These are phyloP conservation scores for Epichloe typhina DNA, from an alignment of 2,329 filamentous ascomycete genomes.

Conservation along the genomic window DNA sequence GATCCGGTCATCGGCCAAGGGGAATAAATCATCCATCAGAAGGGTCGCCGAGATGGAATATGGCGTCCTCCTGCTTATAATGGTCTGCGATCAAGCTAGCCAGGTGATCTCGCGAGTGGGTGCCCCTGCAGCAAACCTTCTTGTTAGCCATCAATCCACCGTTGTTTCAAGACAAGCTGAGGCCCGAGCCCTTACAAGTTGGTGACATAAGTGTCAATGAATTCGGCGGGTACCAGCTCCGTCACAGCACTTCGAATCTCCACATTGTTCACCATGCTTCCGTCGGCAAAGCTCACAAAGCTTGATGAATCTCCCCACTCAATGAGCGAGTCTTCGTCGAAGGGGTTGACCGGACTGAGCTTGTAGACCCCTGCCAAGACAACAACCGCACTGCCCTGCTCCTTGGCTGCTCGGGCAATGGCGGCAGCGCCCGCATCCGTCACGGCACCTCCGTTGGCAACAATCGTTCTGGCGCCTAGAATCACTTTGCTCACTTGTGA, in stretches of 20 bases:
- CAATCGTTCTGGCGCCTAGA: constrained; percentile 72
- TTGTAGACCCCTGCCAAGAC: constrained; percentile 89
- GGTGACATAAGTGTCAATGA: constrained; percentile 72
- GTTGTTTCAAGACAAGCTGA: background rate
- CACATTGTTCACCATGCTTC: constrained; percentile 62
- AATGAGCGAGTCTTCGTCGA: constrained; percentile 67
- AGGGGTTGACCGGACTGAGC: constrained; percentile 78
- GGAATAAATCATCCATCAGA: constrained; percentile 12
- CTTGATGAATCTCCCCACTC: constrained; percentile 75
- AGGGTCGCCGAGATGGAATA: constrained; percentile 37
- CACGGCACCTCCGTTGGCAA: constrained; percentile 77
- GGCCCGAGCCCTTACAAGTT: constrained; percentile 41
- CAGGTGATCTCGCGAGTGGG: constrained; percentile 58
- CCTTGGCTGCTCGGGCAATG: constrained; percentile 73
- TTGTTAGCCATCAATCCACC: background rate
- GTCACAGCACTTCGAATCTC: constrained; percentile 68
- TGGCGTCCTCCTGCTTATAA: constrained; percentile 60
- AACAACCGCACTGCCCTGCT: constrained; percentile 72
- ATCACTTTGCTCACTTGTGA: constrained; percentile 92
- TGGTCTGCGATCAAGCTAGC: constrained; percentile 63
- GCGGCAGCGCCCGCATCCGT: constrained; percentile 72
- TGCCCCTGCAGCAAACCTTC: constrained; percentile 32
- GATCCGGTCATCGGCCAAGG: background rate
- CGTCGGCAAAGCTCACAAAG: constrained; percentile 67
- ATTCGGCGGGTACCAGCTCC: constrained; percentile 67